These are phyloP conservation scores for Ceratocystis papillata DNA, from an alignment of 2,329 filamentous ascomycete genomes.

Conservation along the genomic window DNA sequence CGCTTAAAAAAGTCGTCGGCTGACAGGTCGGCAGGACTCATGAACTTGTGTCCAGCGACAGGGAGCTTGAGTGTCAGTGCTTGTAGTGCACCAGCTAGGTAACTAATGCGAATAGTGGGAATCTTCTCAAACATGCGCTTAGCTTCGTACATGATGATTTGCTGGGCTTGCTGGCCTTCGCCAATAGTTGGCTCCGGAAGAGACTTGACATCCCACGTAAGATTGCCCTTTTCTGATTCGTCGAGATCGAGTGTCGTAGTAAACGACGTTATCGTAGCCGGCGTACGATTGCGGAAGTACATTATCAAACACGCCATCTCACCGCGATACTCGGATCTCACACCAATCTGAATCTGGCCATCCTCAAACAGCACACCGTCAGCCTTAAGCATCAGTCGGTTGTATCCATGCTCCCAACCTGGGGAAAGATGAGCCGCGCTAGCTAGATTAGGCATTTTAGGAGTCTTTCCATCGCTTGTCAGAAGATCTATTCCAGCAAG, in stretches of 20 bases:
- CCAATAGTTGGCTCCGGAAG: slow-evolving; percentile 73
- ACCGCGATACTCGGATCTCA: slow-evolving; percentile 89
- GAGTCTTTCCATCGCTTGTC: slow-evolving; percentile 45
- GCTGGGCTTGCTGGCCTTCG: slow-evolving; percentile 69
- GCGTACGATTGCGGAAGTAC: slow-evolving; percentile 92
- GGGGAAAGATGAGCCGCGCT: slow-evolving; percentile 87
- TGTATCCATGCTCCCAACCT: slow-evolving; percentile 86
- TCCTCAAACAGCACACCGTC: slow-evolving; percentile 94
- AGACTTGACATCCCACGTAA: slow-evolving; percentile 80
- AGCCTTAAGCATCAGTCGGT: slow-evolving; percentile 62
- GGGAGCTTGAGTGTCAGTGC: slow-evolving; percentile 85
- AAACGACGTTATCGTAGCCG: slow-evolving; percentile 74
- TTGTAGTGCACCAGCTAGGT: slow-evolving; percentile 85
- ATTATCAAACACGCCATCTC: slow-evolving; percentile 91
- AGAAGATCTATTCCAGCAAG: slow-evolving; percentile 74
- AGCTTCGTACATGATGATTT: slow-evolving; percentile 90
- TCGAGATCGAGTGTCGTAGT: slow-evolving; percentile 88
- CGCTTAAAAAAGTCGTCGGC: slow-evolving; percentile 97
- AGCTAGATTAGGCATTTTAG: slow-evolving; percentile 71
- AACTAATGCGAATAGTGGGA: slow-evolving; percentile 87
- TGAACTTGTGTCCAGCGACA: slow-evolving; percentile 84
- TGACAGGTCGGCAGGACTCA: slow-evolving; percentile 78
- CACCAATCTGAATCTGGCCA: slow-evolving; percentile 79
- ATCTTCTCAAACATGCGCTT: slow-evolving; percentile 69
- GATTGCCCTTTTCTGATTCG: slow-evolving; percentile 48